Evolutionary conservation across 768 basidiomycete species (phyloP), one percentile per base, ranked within the genome.

Genomic region (Suillus subaureus): DNA sequence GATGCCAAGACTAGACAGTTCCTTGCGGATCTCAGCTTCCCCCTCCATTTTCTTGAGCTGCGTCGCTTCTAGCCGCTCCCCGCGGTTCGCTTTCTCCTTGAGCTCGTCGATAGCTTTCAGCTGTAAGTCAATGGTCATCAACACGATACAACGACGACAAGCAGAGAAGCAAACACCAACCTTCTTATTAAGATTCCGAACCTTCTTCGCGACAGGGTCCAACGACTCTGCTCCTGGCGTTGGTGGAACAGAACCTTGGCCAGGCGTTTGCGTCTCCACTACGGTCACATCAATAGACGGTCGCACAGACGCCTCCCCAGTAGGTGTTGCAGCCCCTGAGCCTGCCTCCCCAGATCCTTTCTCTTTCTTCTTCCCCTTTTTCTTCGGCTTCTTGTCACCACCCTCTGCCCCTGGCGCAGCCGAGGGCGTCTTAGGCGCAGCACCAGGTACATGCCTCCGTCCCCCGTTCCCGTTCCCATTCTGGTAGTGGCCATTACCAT

Each of bases 81-180:
- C 97, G 42, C 92, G 87, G 73, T 87, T 90, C 33, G 87, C 85
- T 81, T 96, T 95, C 69, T 93, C 93, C 81, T 98, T 99, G 60
- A 99, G 87, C 73, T 99, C 96, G 26, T 98, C 95, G 70, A 99
- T 99, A n/a, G 97, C 97, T 77, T 97, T 98, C 69, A 99, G 84
- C 96, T 97, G 70, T 43, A 64, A n/a, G 12, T 43, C 63, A 31
- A 18, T 55, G 9, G 6, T 62, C 31, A 39, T 65, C 61, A 70
- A 64, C 45, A 69, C 39, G 62, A 66, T 61, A 33, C 63, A 47
- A 23, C 23, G 49, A 26, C 23, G 60, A 21, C n/a, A 12, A 52
- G 28, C 49, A 51, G 28, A 51, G 45, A 45, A 26, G 28, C 65
- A 58, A 51, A 61, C 18, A 77, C 84, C 43, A 47, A 92, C 96